A percentile compares a stretch with the other conserved stretches of the same genome.
These are phyloP conservation scores for Microdochium trichocladiopsis DNA, from an alignment of 2,329 filamentous ascomycete genomes.

Conservation along the genomic window DNA sequence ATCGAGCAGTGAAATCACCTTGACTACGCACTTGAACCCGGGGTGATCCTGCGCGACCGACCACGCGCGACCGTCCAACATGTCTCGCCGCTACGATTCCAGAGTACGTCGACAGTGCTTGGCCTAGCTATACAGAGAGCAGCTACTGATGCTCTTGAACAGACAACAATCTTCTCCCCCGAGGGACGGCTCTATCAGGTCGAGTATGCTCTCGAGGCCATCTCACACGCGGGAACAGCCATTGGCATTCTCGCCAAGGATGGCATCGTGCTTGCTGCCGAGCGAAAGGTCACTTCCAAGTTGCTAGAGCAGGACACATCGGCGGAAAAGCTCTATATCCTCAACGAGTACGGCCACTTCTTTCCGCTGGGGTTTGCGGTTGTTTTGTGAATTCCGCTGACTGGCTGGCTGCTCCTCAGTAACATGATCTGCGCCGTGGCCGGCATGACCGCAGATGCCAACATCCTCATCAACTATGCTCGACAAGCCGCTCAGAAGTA, in stretches of 20 bases:
- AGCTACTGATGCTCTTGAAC: constrained; percentile 1
- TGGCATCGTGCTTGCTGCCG: constrained; percentile 94
- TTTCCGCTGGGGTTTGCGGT: neutral
- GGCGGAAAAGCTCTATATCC: constrained; percentile 98
- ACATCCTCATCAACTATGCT: constrained; percentile 99
- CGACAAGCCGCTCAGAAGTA: constrained; percentile 95
- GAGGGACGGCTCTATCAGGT: constrained; percentile 98
- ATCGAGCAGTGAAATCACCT: neutral
- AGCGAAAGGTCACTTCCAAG: constrained; percentile 99
- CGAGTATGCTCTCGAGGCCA: constrained; percentile 97
- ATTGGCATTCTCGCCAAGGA: constrained; percentile 96
- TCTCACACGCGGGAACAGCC: constrained; percentile 95
- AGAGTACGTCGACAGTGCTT: constrained; percentile 52
- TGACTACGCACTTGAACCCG: neutral
- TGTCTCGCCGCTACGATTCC: constrained; percentile 97
- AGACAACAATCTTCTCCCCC: constrained; percentile 99
- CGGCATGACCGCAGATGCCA: constrained; percentile 98
- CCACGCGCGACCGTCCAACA: constrained; percentile 34
- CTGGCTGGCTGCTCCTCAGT: constrained; percentile 37
- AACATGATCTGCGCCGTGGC: constrained; percentile 99
- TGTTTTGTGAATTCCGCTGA: neutral
- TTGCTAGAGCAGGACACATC: constrained; percentile 98
- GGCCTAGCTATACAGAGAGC: neutral
- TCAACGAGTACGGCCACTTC: constrained; percentile 72
- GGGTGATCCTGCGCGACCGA: neutral